Conservation (phyloP, 768 basidiomycete species). For the Auriscalpium vulgare region DNA sequence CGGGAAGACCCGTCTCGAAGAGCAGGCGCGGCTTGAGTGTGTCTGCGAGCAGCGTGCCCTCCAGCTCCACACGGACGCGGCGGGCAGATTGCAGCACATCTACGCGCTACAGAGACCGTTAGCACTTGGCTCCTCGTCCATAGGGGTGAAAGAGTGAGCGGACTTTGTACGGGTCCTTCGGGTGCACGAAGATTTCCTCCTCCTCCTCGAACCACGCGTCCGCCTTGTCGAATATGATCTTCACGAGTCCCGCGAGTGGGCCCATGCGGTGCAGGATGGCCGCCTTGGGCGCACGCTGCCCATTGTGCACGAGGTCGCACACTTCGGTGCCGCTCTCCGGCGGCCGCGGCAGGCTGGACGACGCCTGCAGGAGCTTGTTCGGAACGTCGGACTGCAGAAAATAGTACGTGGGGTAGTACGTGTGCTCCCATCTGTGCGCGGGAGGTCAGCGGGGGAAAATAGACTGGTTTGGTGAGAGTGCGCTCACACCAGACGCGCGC, state of each 20-base stretch:
- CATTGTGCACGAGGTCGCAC: background rate
- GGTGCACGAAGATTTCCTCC: slow-evolving; percentile 50
- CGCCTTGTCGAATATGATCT: slow-evolving; percentile 40
- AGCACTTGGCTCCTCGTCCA: background rate
- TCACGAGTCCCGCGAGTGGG: slow-evolving; percentile 31
- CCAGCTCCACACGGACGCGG: slow-evolving; percentile 50
- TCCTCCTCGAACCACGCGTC: slow-evolving; percentile 70
- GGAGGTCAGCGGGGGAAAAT: background rate
- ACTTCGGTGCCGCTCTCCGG: background rate
- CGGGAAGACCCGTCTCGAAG: slow-evolving; percentile 48
- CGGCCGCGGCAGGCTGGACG: background rate
- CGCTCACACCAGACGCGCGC: background rate
- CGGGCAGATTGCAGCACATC: slow-evolving; percentile 55
- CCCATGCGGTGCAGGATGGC: background rate
- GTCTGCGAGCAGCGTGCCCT: slow-evolving; percentile 55
- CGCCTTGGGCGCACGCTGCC: background rate
- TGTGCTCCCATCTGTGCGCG: background rate
- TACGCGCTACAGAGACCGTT: slow-evolving; percentile 35
- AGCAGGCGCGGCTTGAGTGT: slow-evolving; percentile 45
- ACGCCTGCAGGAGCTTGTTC: background rate
- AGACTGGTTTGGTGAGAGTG: background rate
- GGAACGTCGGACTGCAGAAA: background rate
- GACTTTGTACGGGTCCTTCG: slow-evolving; percentile 67
- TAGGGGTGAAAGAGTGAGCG: background rate
- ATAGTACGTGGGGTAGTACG: background rate